Evolutionary conservation across 1,284 basidiomycete species (phyloP), one percentile per base, ranked within the genome.

Genomic region (Pseudozyma tsukubaensis): DNA sequence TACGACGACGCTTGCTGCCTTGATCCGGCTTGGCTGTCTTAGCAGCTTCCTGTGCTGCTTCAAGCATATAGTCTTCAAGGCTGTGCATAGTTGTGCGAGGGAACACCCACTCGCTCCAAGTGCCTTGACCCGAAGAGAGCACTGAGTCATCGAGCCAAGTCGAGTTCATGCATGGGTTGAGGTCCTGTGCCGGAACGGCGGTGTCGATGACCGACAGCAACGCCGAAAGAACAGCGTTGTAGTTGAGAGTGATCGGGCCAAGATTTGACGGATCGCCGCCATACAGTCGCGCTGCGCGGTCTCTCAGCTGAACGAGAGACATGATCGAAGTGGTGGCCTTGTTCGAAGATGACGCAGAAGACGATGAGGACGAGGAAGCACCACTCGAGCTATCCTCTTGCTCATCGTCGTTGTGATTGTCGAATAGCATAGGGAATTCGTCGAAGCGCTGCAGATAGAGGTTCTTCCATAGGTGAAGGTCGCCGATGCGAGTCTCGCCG

Each of bases 71-170:
- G 16, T 62, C 59, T 48, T 64, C 52, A 29, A 73, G 58, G 24
- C 24, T 51, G 48, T 51, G 50, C 57, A 69, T 58, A 34, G 58
- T 44, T 48, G 55, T 45, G 35, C 71, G 71, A 24, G 71, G 71
- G 43, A 69, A 73, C 35, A 73, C 40, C 71, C 71, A 73, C 18
- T 59, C 47, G n/a, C 49, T 50, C 71, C 71, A 73, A 11, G 66
- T 68, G 6, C 51, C 16, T 35, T 73, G 66, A 40, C 65, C 55
- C 2, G 58, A 63, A 2, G 60, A 44, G 13, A 65, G 54, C 4
- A 68, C 51, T 1, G 58, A 57, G 19, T 60, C 60, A 40, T 63
- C 50, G 32, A 73, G 71, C 71, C 71, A 73, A 35, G 39, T 52
- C 0, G 65, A 45, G 21, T 65, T 73, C 37, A 54, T 57, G 47